Evolutionary conservation across 2,329 filamentous ascomycete genomes (phyloP).

Genomic region (Diaporthe aspalathi): DNA sequence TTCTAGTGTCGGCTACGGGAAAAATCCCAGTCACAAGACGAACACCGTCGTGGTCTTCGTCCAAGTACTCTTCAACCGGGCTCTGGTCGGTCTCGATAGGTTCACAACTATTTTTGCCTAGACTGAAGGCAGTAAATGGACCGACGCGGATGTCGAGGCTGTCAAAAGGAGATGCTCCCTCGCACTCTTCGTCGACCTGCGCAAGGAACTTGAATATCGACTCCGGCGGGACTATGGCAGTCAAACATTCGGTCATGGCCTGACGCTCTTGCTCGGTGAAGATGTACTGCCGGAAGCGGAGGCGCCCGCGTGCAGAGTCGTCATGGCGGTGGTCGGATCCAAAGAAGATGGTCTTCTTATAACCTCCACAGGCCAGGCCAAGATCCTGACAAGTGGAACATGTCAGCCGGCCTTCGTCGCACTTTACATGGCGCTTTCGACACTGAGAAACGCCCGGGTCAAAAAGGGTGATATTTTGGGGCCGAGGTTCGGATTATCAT

Average conservation of each 20-base stretch:
- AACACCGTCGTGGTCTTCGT: background rate
- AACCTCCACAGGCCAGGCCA: constrained; percentile 41
- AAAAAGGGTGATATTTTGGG: background rate
- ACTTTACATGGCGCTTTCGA: constrained; percentile 20
- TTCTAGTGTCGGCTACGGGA: background rate
- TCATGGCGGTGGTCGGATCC: constrained; percentile 42
- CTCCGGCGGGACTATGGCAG: constrained; percentile 45
- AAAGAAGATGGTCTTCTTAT: constrained; percentile 53
- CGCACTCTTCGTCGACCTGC: constrained; percentile 18
- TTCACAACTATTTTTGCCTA: background rate
- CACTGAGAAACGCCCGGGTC: background rate
- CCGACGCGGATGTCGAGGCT: background rate
- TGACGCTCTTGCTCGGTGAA: constrained; percentile 51
- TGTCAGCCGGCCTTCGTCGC: constrained; percentile 13
- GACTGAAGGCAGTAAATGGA: background rate
- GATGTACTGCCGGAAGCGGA: constrained; percentile 51
- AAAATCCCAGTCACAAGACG: background rate
- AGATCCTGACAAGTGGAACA: background rate
- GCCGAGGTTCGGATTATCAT: background rate
- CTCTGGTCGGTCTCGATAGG: background rate
- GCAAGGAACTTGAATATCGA: constrained; percentile 39
- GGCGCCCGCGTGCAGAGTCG: background rate
- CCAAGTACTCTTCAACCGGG: background rate
- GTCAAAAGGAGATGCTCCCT: background rate
- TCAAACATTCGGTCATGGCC: constrained; percentile 50